These are phyloP conservation scores for Gastrolobium villosum DNA, from an alignment of 306 rosid species.

Conservation along the genomic window DNA sequence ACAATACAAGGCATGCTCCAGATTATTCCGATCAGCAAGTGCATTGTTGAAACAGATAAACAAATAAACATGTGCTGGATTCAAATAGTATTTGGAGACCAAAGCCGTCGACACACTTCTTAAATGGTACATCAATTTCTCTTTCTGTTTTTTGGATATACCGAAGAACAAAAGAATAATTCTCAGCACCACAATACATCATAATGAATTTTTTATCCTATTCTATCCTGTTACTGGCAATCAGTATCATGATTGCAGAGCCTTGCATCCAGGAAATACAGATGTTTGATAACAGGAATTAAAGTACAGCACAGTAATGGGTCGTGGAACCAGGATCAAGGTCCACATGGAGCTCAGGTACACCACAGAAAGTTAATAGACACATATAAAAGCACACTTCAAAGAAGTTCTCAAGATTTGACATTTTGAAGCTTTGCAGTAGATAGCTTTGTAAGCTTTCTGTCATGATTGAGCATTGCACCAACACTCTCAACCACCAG, in stretches of 20 bases:
- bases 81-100: background rate
- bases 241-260: slow-evolving; percentile 12
- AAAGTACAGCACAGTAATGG: slow-evolving; percentile 8
- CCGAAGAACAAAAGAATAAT: background rate
- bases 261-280: slow-evolving; percentile 25
- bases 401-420: slow-evolving; percentile 54
- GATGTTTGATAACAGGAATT: slow-evolving; percentile 22
- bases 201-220: slow-evolving; percentile 32
- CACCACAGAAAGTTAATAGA: slow-evolving; percentile 11
- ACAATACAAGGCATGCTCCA: slow-evolving; percentile 25
- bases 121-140: slow-evolving; percentile 15
- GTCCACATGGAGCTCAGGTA: slow-evolving; percentile 23
- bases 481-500: slow-evolving; percentile 90
- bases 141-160: background rate
- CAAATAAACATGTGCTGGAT: background rate
- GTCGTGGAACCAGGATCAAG: slow-evolving; percentile 19
- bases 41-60: slow-evolving; percentile 36
- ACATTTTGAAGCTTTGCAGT: slow-evolving; percentile 57
- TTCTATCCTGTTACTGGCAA: slow-evolving; percentile 17
- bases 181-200: background rate
- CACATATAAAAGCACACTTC: slow-evolving; percentile 29
- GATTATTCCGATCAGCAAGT: slow-evolving; percentile 28
- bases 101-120: slow-evolving; percentile 1
- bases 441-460: slow-evolving; percentile 71
- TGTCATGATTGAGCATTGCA: slow-evolving; percentile 87